phyloP scores from a whole-genome alignment of 345 rosid species.

The Camelina laxa region DNA sequence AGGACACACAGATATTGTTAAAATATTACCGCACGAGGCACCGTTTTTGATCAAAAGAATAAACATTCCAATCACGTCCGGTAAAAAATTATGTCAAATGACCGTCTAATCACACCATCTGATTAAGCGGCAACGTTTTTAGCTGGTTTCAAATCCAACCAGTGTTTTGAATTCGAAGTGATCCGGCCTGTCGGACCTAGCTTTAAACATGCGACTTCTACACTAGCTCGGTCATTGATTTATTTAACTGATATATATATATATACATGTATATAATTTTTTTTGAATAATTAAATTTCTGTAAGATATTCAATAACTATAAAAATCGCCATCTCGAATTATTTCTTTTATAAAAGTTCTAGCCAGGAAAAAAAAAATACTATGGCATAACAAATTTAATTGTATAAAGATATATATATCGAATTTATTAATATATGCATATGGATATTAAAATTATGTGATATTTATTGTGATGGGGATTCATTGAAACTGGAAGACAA shows the following conservation, averaged over 20 bases:
- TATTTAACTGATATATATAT: too few relatives aligned
- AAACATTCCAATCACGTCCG: constrained; percentile 17
- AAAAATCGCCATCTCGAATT: too few relatives aligned
- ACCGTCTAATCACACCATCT: constrained; percentile 12
- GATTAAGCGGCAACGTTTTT: background rate
- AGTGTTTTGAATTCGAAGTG: background rate
- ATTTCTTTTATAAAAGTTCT: too few relatives aligned
- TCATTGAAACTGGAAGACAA: constrained; percentile 64
- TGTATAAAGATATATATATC: too few relatives aligned
- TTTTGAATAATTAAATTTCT: too few relatives aligned
- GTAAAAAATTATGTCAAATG: constrained; percentile 12
- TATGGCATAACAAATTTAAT: too few relatives aligned
- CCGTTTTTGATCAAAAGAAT: background rate
- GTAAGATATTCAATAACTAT: too few relatives aligned
- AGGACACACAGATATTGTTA: background rate
- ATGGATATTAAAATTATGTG: background rate
- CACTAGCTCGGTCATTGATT: background rate
- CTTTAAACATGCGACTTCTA: background rate
- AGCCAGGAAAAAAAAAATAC: too few relatives aligned
- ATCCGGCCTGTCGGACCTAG: background rate
- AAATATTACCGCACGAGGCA: constrained; percentile 26
- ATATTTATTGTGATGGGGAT: constrained; percentile 46
- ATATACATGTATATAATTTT: too few relatives aligned
- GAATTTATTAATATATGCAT: background rate
- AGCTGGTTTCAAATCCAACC: background rate